These are phyloP conservation scores for Fraxinus anomala DNA, from an alignment of 257 asterid genomes.

Conservation along the genomic window DNA sequence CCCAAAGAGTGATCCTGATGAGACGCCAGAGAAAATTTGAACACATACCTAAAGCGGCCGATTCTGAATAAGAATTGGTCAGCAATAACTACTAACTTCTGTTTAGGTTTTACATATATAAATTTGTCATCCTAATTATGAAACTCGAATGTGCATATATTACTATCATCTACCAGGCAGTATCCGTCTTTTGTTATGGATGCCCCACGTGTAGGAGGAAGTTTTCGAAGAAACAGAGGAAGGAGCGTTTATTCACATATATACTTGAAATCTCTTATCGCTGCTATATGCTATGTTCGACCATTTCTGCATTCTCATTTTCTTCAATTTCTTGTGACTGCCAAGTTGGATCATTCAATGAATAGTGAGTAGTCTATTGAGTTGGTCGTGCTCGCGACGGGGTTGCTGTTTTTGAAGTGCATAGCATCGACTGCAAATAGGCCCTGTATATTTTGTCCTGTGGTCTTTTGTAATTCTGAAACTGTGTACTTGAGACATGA, in stretches of 20 bases:
- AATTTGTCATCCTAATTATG: conserved; percentile 31
- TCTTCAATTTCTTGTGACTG: conserved; percentile 7
- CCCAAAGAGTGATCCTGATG: conserved; percentile 61
- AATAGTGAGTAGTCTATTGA: conserved; percentile 31
- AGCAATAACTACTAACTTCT: conserved; percentile 35
- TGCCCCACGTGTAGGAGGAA: conserved; percentile 32
- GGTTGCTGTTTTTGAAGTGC: conserved; percentile 35
- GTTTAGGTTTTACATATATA: conserved; percentile 41
- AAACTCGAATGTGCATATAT: conserved; percentile 39
- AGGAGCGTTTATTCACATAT: conserved; percentile 34
- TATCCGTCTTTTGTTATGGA: conserved; percentile 52
- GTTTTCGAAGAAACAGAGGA: conserved; percentile 12
- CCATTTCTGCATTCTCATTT: conserved; percentile 17
- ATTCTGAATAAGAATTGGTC: conserved; percentile 23
- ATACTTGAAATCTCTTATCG: conserved; percentile 11
- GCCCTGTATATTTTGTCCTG: conserved; percentile 21
- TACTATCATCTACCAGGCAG: conserved; percentile 31
- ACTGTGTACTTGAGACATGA: conserved; percentile 25
- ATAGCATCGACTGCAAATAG: conserved; percentile 27
- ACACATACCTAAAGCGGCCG: conserved; percentile 10
- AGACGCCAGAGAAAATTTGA: conserved; percentile 36
- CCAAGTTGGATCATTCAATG: conserved; percentile 24
- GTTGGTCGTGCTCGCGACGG: conserved; percentile 13
- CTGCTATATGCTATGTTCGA: conserved; percentile 20
- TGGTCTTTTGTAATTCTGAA: neutral